Conservation (phyloP, 1,284 basidiomycete species). For the Sanguinoderma infundibulare region DNA sequence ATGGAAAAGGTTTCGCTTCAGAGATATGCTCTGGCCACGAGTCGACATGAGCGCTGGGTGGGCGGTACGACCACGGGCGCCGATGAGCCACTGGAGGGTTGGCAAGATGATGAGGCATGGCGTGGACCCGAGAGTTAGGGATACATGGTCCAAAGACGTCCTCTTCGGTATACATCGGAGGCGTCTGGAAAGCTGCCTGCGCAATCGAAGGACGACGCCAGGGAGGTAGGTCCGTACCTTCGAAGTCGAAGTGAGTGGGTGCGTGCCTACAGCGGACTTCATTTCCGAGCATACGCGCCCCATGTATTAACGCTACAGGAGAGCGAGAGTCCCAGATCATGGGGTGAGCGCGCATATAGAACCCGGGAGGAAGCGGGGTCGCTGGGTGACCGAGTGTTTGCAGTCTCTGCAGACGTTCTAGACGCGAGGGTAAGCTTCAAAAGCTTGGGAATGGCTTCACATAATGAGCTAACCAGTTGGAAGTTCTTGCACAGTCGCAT, state of each 20-base stretch:
- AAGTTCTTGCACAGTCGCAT: neutral
- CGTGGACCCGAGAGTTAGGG: neutral
- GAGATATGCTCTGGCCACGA: neutral
- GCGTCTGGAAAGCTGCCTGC: neutral
- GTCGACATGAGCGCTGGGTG: neutral
- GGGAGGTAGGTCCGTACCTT: neutral
- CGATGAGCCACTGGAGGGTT: neutral
- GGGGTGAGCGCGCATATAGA: constrained; percentile 9
- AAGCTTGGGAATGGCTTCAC: neutral
- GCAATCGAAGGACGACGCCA: constrained; percentile 10
- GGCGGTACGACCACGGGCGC: neutral
- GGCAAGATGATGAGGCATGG: neutral
- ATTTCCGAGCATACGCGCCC: neutral
- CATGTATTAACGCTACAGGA: neutral
- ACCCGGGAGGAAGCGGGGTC: neutral
- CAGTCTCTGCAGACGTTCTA: neutral
- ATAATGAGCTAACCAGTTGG: neutral
- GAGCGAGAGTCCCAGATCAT: neutral
- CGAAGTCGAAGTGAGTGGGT: neutral
- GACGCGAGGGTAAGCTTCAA: neutral
- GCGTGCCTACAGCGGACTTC: too few relatives aligned
- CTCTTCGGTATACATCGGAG: neutral
- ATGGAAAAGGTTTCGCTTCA: neutral
- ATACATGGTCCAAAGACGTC: neutral
- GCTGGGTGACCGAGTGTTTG: neutral